Evolutionary conservation across 257 asterid species (phyloP).

Genomic region (Nicotiana tomentosiformis): DNA sequence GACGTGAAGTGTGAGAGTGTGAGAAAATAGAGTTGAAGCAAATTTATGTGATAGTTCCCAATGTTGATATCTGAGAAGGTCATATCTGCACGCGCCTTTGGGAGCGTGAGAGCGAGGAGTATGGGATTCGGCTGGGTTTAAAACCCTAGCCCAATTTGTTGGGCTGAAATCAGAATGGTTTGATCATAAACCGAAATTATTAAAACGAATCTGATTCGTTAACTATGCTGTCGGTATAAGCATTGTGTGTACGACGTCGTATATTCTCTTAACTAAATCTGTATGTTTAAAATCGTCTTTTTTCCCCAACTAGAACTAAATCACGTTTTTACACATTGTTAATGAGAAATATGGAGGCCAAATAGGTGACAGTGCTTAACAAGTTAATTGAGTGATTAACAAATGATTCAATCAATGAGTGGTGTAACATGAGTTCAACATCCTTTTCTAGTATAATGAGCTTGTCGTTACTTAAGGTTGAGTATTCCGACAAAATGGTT

Average conservation of each 20-base stretch:
- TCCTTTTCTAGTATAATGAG: neutral
- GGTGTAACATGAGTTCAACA: neutral
- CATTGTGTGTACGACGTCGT: neutral
- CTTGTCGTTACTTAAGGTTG: neutral
- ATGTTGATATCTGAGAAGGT: neutral
- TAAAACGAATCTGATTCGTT: neutral
- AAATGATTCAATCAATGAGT: neutral
- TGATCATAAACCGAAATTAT: neutral
- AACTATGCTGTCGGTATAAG: neutral
- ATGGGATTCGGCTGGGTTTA: neutral
- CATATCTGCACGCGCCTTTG: neutral
- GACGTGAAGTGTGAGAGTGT: neutral
- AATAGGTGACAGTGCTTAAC: neutral
- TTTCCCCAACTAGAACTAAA: no score
- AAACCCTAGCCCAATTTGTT: conserved; percentile 3
- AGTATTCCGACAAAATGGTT: neutral
- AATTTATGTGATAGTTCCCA: neutral
- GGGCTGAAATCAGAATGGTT: neutral
- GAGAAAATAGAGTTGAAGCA: neutral
- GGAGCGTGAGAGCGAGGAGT: neutral
- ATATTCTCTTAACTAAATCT: no score
- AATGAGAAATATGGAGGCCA: neutral
- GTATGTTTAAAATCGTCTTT: no score
- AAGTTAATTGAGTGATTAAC: neutral
- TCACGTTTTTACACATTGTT: neutral